A percentile compares a stretch with the other conserved stretches of the same genome.
These are phyloP conservation scores for Mortierella alpina DNA, from an alignment of 192 early-diverging fungal genomes.

Conservation along the genomic window DNA sequence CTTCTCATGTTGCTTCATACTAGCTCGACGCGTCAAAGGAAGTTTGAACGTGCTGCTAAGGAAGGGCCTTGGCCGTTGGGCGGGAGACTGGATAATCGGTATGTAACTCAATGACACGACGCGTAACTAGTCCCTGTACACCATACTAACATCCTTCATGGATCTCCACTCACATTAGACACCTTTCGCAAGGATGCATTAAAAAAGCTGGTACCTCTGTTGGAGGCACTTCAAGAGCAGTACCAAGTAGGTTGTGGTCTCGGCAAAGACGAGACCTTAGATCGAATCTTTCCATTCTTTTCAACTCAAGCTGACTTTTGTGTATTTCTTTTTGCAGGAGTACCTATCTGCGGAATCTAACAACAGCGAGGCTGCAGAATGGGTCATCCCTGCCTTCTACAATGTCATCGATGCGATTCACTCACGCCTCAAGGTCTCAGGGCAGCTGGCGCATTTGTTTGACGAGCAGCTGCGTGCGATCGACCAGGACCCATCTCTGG, in stretches of 20 bases:
- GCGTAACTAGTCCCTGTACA: neutral
- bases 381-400: conserved; percentile 27
- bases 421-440: conserved; percentile 8
- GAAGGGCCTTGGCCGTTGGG: conserved; percentile 26
- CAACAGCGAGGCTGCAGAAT: conserved; percentile 5
- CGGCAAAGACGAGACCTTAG: neutral
- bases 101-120: neutral
- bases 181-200: conserved; percentile 27
- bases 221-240: conserved; percentile 10
- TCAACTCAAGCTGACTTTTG: neutral
- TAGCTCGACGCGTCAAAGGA: conserved; percentile 10
- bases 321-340: neutral
- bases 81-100: conserved; percentile 33
- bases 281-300: neutral
- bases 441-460: conserved; percentile 17
- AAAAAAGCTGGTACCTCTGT: conserved; percentile 20
- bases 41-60: conserved; percentile 30
- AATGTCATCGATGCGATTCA: conserved; percentile 21
- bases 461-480: conserved; percentile 13
- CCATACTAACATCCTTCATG: neutral
- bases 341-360: neutral
- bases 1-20: neutral
- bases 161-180: conserved; percentile 4
- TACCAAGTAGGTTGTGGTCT: conserved; percentile 19
- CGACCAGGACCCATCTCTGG: conserved; percentile 10